Evolutionary conservation across 345 rosid genomes (phyloP), one percentile per base, ranked within the genome.

Genomic region (Eutrema yunnanense): DNA sequence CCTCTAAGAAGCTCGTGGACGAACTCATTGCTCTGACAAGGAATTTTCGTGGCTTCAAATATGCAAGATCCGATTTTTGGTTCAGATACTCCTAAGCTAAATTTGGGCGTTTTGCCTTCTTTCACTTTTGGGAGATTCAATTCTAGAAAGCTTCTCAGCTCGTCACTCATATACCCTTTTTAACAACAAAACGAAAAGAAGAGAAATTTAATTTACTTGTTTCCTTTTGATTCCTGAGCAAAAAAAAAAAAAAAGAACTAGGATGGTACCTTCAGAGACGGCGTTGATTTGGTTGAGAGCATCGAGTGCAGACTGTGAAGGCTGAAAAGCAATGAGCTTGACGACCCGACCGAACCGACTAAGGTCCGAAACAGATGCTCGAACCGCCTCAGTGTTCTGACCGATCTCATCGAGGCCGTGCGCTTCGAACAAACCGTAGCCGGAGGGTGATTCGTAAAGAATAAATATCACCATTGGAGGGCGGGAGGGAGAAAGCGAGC

Each of bases 1-100:
- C 96, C 96, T 36, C 98, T 92, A 40, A 92, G 84, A 79, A 92
- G 84, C 82, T 92, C 97, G 22, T 81, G 94, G 57, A 89, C 84
- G 53, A 86, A 86, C 61, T 88, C 94, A 79, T 87, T 88, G 60
- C 90, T 82, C 72, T 89, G 92, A 76, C 96, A 89, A 56, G 94
- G 90, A 65, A 92, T 81, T 69, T 86, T 88, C 3, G 89, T 89
- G 11, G 48, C 81, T 74, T 89, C 96, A 50, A 36, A 78, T 38
- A 92, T 83, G 81, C 87, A 91, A 2, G 96, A 92, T 4, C 96
- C 98, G 64, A 89, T 56, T 83, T 86, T 92, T 57, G 90, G 94
- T 68, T 92, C 98, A 2, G 89, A 81, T 51, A 92, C 87, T 65
- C 98, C 98, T 54, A 92, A 78, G 67, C 87, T 87, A 56, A 84